Percentiles rank a stretch among this genome's conserved stretches.
Evolutionary conservation across 306 rosid species (phyloP).

Genomic region (Dalbergia cultrata): DNA sequence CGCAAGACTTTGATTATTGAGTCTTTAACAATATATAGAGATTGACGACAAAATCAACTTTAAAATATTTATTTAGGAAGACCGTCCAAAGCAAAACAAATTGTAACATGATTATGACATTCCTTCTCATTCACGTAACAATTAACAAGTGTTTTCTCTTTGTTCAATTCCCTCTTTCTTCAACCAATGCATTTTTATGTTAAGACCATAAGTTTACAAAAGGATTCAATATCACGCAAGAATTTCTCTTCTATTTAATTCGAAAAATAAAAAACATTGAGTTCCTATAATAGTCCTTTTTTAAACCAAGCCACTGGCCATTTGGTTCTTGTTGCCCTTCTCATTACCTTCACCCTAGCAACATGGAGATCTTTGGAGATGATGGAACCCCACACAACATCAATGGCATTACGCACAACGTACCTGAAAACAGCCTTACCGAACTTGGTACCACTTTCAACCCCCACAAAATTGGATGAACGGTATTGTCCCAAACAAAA

Average conservation of each 20-base stretch:
- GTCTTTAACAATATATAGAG: too few species aligned
- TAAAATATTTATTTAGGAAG: not conserved
- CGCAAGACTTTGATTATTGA: not conserved
- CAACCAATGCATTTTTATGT: too few species aligned
- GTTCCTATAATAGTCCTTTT: not conserved
- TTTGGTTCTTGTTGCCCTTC: not conserved
- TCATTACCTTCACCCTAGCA: not conserved
- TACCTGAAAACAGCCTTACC: slow-evolving; percentile 42
- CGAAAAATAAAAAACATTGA: too few species aligned
- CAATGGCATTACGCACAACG: not conserved
- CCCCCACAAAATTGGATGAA: slow-evolving; percentile 54
- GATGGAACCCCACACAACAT: not conserved
- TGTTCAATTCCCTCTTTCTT: too few species aligned
- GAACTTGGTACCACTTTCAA: slow-evolving; percentile 58
- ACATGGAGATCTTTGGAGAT: slow-evolving; percentile 22
- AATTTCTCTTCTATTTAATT: too few species aligned
- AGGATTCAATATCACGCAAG: too few species aligned
- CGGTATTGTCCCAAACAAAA: slow-evolving; percentile 33
- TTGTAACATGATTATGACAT: too few species aligned
- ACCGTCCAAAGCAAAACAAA: not conserved
- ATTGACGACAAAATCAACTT: not conserved
- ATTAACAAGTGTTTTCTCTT: not conserved
- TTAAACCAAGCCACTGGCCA: not conserved
- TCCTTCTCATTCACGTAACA: too few species aligned
- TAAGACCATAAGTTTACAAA: too few species aligned